Percentiles rank a stretch among this genome's conserved stretches.
Conservation (phyloP, 1,284 basidiomycete genomes). For the Boletellus deceptivus region DNA sequence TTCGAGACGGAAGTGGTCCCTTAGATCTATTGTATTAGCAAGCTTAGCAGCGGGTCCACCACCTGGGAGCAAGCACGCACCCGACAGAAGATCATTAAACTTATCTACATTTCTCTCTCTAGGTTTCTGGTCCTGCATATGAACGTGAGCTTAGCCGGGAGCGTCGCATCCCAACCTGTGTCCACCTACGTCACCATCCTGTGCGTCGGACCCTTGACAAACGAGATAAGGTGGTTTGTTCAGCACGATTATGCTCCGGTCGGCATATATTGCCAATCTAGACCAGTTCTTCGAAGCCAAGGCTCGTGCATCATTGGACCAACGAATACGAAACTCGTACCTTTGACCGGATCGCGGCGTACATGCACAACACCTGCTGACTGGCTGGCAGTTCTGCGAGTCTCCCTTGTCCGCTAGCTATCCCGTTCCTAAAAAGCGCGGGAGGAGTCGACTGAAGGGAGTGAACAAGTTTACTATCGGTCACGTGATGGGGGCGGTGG, state of each 20-base stretch:
- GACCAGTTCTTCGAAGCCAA: conserved; percentile 30
- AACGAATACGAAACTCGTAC: conserved; percentile 6
- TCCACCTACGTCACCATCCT: conserved; percentile 21
- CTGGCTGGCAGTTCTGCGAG: not conserved
- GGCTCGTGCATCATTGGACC: not conserved
- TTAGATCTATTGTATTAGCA: conserved; percentile 37
- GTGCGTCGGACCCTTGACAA: conserved; percentile 43
- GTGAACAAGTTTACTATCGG: no score
- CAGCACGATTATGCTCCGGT: conserved; percentile 52
- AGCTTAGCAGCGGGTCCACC: not conserved
- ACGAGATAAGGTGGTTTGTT: conserved; percentile 64
- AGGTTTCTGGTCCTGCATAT: conserved; percentile 18
- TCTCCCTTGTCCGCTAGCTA: not conserved
- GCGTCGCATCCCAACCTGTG: conserved; percentile 5
- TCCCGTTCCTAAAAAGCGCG: no score
- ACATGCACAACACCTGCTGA: conserved; percentile 14
- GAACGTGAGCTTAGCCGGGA: conserved; percentile 3
- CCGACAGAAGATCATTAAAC: conserved; percentile 31
- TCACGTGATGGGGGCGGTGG: no score
- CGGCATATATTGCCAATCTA: conserved; percentile 46
- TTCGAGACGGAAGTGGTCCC: conserved; percentile 35
- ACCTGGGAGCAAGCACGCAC: conserved; percentile 9
- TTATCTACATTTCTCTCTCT: conserved; percentile 30
- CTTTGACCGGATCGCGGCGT: conserved; percentile 22
- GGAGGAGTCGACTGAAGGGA: no score